phyloP scores from a whole-genome alignment of 441 rosid species.

The Pelargonium australe region DNA sequence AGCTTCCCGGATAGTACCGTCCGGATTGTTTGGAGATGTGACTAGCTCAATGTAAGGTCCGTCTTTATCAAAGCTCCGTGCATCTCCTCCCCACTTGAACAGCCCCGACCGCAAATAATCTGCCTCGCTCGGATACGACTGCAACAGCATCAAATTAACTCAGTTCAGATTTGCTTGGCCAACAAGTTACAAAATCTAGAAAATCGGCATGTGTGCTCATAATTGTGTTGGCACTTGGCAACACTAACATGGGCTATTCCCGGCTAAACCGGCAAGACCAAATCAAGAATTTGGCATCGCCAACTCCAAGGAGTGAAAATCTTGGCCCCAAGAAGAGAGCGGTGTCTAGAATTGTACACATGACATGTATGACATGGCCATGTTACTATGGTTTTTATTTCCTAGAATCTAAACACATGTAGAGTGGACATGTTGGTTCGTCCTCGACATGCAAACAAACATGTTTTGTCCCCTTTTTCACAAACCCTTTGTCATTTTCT shows the following conservation, averaged over 20 bases:
- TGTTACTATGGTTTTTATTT: background rate
- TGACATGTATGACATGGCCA: background rate
- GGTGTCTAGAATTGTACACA: no score
- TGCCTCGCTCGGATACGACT: conserved; percentile 54
- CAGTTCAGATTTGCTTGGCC: background rate
- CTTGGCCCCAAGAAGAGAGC: no score
- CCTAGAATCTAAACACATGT: background rate
- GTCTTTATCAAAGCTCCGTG: conserved; percentile 36
- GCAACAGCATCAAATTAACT: background rate
- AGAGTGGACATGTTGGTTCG: conserved; percentile 1
- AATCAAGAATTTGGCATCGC: background rate
- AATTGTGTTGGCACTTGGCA: background rate
- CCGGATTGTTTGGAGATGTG: conserved; percentile 81
- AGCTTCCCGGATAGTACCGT: conserved; percentile 54
- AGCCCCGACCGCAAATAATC: conserved; percentile 44
- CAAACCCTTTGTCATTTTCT: no score
- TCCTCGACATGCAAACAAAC: conserved; percentile 4
- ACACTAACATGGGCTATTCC: background rate
- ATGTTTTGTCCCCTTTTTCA: background rate
- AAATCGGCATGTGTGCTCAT: background rate
- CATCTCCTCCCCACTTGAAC: conserved; percentile 83
- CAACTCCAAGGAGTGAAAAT: no score
- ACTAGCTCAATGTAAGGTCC: conserved; percentile 62
- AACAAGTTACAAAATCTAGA: no score
- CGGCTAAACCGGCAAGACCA: background rate